These are phyloP conservation scores for Deinandra increscens DNA, from an alignment of 129 eudicot genomes.

Conservation along the genomic window DNA sequence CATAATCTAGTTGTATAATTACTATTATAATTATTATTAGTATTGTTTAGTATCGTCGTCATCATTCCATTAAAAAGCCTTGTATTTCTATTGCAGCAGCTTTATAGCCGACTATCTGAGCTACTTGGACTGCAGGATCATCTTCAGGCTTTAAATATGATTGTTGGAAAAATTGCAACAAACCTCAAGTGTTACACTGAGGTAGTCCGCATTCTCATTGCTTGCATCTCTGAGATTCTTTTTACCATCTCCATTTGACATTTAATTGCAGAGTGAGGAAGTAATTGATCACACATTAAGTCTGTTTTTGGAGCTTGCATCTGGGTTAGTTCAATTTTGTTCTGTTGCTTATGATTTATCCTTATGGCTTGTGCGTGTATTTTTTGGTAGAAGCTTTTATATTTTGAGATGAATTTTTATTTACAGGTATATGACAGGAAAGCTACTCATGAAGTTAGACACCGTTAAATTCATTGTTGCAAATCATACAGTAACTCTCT, in stretches of 20 bases:
- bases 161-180: constrained; percentile 90
- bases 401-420: constrained; percentile 6
- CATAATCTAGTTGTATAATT: constrained; percentile 13
- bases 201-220: constrained; percentile 41
- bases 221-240: constrained; percentile 11
- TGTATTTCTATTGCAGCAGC: constrained; percentile 71
- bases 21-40: no score
- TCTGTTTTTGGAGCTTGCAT: constrained; percentile 90
- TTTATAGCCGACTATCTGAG: constrained; percentile 86
- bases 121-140: constrained; percentile 95
- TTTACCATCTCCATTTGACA: constrained; percentile 18
- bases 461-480: constrained; percentile 81
- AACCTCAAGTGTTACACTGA: constrained; percentile 83
- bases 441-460: constrained; percentile 88
- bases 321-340: constrained; percentile 68
- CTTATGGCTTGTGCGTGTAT: not conserved
- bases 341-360: not conserved
- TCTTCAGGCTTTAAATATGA: constrained; percentile 68
- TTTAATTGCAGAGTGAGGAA: constrained; percentile 73
- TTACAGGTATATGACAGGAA: constrained; percentile 92
- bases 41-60: not conserved
- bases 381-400: constrained; percentile 15
- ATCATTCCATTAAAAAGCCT: constrained; percentile 15
- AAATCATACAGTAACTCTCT: constrained; percentile 71
- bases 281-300: constrained; percentile 92